Conservation (phyloP, 805 yeast genomes). For the Monosporozyma solicola region DNA sequence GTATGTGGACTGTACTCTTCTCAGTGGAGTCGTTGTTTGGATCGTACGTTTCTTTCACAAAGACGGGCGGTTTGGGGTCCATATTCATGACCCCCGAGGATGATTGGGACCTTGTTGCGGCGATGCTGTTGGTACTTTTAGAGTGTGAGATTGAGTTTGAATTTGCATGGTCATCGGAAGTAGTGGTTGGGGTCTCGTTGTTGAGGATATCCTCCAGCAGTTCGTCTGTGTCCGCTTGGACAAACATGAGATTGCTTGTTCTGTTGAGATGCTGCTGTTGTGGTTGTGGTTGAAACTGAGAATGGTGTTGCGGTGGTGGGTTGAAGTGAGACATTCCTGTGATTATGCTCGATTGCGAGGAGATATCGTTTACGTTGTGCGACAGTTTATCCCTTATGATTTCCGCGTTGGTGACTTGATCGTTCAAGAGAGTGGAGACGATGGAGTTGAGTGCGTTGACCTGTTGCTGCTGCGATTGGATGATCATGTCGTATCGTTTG, state of each 20-base stretch:
- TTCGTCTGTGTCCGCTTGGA: not conserved
- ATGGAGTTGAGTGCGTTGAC: constrained; percentile 22
- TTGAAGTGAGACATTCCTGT: not conserved
- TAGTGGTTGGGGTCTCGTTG: not conserved
- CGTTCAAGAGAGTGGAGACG: constrained; percentile 20
- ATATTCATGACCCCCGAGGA: not conserved
- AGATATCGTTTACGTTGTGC: constrained; percentile 17
- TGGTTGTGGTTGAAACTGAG: not conserved
- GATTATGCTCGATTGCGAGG: constrained; percentile 9
- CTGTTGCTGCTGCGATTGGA: constrained; percentile 27
- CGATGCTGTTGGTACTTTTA: not conserved
- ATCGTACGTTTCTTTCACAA: not conserved
- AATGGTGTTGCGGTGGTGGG: not conserved
- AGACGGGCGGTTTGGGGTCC: not conserved
- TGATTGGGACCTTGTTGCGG: not conserved
- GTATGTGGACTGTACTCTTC: not conserved
- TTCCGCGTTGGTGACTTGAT: constrained; percentile 24
- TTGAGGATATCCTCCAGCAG: not conserved
- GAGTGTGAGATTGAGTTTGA: not conserved
- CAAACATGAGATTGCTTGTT: not conserved
- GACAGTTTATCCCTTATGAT: constrained; percentile 20
- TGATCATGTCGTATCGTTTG: constrained; percentile 24
- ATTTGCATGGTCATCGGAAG: not conserved
- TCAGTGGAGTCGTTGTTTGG: not conserved
- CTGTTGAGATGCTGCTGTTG: not conserved